Conservation (phyloP, 495 filamentous ascomycete genomes). For the Alectoria sarmentosa region DNA sequence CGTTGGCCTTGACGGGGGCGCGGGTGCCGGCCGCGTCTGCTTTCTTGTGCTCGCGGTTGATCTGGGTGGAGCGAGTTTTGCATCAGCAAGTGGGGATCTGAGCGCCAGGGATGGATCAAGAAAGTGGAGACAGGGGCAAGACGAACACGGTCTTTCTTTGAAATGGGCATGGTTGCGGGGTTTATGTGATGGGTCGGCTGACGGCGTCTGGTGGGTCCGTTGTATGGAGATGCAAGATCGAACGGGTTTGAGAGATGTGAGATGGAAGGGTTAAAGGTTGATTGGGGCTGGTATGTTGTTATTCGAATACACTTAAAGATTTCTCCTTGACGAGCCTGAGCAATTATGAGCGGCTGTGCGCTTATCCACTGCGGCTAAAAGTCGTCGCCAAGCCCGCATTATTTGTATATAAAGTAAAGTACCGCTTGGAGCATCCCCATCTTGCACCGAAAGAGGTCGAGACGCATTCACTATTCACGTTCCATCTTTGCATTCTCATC, state of each 20-base stretch:
- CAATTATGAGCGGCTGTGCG: neutral
- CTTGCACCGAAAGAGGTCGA: neutral
- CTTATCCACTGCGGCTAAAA: neutral
- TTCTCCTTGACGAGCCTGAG: too few relatives aligned
- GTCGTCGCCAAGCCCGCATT: neutral
- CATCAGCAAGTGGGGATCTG: neutral
- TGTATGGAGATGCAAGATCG: neutral
- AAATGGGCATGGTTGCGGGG: slow-evolving; percentile 6
- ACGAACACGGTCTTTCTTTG: slow-evolving; percentile 5
- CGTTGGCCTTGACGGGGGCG: slow-evolving; percentile 35
- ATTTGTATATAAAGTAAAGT: too few relatives aligned
- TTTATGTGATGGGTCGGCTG: neutral
- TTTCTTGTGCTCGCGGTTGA: slow-evolving; percentile 37
- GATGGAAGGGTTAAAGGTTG: too few relatives aligned
- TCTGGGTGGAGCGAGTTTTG: neutral
- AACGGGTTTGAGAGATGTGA: too few relatives aligned
- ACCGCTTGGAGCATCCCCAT: too few relatives aligned
- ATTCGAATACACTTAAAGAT: too few relatives aligned
- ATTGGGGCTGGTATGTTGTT: too few relatives aligned
- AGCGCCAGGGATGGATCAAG: too few relatives aligned
- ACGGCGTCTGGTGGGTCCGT: neutral
- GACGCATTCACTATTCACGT: neutral
- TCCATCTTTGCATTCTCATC: neutral
- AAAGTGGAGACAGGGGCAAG: too few relatives aligned
- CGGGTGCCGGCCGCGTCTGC: slow-evolving; percentile 36